phyloP scores from a whole-genome alignment of 306 rosid genomes.

The Acacia crassicarpa region DNA sequence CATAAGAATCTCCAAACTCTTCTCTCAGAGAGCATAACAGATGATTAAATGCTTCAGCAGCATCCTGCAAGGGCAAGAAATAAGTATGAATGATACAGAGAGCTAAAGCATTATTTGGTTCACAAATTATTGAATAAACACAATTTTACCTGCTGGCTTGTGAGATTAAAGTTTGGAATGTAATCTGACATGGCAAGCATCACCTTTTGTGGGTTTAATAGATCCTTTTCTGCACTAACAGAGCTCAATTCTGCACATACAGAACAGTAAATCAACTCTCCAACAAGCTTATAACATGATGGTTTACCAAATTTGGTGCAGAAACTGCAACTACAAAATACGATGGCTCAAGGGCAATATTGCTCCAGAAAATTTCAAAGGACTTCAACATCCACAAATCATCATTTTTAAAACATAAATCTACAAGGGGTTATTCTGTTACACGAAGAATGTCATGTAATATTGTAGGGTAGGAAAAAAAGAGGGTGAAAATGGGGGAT shows the following conservation, averaged over 20 bases:
- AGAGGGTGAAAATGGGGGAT: background rate
- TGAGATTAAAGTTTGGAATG: constrained; percentile 73
- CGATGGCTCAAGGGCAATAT: background rate
- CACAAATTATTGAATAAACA: constrained; percentile 15
- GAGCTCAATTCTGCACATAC: constrained; percentile 54
- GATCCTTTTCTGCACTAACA: constrained; percentile 47
- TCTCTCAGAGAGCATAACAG: no score
- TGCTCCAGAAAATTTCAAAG: background rate
- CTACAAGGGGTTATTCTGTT: no score
- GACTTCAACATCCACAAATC: constrained; percentile 3
- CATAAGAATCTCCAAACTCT: no score
- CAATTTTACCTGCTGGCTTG: constrained; percentile 71
- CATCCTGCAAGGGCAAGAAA: constrained; percentile 63
- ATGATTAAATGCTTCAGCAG: constrained; percentile 93
- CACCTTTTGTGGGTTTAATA: constrained; percentile 56
- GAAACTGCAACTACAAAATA: background rate
- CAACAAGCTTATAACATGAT: background rate
- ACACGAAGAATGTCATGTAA: background rate
- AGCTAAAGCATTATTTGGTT: constrained; percentile 14
- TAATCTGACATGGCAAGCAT: constrained; percentile 73
- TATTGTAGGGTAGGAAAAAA: background rate
- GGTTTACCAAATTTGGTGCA: background rate
- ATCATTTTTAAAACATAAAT: background rate
- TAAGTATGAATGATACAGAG: constrained; percentile 18
- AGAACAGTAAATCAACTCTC: background rate